Conservation (phyloP, 768 basidiomycete species). For the Cyclocybe aegerita region DNA sequence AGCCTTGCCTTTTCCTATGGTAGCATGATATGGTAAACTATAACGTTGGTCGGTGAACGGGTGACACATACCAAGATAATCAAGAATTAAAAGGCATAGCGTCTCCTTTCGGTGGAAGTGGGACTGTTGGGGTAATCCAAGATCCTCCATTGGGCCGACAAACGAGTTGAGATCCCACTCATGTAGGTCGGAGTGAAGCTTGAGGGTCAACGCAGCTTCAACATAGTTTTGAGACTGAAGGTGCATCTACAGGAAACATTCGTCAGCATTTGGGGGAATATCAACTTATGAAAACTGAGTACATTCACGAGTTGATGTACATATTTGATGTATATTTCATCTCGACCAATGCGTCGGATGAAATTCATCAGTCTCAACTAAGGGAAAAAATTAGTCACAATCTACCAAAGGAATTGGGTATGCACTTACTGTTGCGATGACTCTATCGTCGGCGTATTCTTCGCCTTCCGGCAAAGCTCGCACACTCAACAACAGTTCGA, state of each 20-base stretch:
- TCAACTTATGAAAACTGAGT: conserved; percentile 23
- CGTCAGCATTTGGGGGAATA: neutral
- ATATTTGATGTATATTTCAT: conserved; percentile 95
- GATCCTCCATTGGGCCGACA: conserved; percentile 85
- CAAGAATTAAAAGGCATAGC: conserved; percentile 86
- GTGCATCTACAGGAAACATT: conserved; percentile 62
- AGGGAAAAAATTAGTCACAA: conserved; percentile 10
- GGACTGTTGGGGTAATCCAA: conserved; percentile 88
- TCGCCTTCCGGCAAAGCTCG: conserved; percentile 89
- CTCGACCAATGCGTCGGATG: conserved; percentile 85
- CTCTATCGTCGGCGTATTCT: conserved; percentile 92
- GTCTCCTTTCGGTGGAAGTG: conserved; percentile 95
- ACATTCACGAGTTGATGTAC: conserved; percentile 94
- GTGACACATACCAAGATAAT: conserved; percentile 72
- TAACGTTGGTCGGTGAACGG: neutral
- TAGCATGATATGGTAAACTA: neutral
- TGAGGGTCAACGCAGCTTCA: conserved; percentile 91
- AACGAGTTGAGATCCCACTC: conserved; percentile 85
- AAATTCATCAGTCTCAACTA: conserved; percentile 92
- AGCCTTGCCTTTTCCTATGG: conserved; percentile 89
- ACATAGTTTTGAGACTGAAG: conserved; percentile 87
- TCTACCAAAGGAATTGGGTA: conserved; percentile 7
- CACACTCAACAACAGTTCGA: conserved; percentile 85
- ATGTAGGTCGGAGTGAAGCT: conserved; percentile 91
- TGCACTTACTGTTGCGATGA: conserved; percentile 76